Evolutionary conservation across 2,329 filamentous ascomycete genomes (phyloP), one percentile per base, ranked within the genome.

Genomic region (Aspergillus novofumigatus): DNA sequence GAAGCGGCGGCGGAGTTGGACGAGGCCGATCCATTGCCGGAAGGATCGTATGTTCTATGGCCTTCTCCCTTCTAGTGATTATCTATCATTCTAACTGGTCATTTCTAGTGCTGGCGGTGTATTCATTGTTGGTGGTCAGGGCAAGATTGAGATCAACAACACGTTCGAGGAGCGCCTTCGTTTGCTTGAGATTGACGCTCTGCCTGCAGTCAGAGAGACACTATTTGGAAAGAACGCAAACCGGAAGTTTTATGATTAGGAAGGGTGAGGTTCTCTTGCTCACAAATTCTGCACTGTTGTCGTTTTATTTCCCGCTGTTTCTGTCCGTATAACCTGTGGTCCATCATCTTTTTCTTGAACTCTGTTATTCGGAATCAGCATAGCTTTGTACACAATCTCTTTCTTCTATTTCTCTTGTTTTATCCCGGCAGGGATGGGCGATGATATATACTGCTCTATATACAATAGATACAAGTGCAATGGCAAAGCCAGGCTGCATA

Each of bases 121-220:
- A 57, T 75, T 84, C 57, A 86, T 99, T 63, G 78, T 96, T 55
- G 91, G 92, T 63, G 88, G 89, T 65, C 83, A 82, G 63, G 94
- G 94, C 73, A 97, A 93, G 83, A 97, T 99, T 73, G 92, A 96
- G 69, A 93, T 99, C 76, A 92, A 97, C 84, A 97, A 99, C 81
- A 97, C 94, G 55, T 90, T 97, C 66, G 94, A 97, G 74, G 90
- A 96, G 73, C 87, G 94, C 65, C 81, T 99, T 76, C 85, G 84
- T 69, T 82, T 97, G 59, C 85, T 97, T 63, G 89, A 96, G 78
- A 87, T 88, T 56, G 89, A 90, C 65, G 90, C 91, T 52, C 84
- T 97, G 57, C 94, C 94, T 14, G 86, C 86, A 48, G 87, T 99
- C 69, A 85, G 94, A 70, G 85, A 89, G 75, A 89, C 89, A 17